Percentiles rank a stretch among this genome's conserved stretches.
These are phyloP conservation scores for Pulveroboletus sp. DNA, from an alignment of 768 basidiomycete species.

Conservation along the genomic window DNA sequence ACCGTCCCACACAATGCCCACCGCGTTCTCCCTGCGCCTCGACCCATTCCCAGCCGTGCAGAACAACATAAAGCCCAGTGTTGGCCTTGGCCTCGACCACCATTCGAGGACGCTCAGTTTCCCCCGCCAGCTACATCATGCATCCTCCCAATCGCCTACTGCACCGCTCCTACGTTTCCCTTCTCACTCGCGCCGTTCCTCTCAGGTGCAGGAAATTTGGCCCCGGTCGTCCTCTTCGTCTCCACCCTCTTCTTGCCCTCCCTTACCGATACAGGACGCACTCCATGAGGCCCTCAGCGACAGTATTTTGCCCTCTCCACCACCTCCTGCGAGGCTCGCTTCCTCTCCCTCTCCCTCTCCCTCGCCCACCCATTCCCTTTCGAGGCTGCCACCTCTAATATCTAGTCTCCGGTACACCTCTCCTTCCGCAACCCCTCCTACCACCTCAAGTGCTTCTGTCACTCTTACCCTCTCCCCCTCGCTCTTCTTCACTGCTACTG, in stretches of 20 bases:
- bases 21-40: background rate
- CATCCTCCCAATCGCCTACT: slow-evolving; percentile 3
- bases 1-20: slow-evolving; percentile 9
- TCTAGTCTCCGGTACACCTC: slow-evolving; percentile 55
- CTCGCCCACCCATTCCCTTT: slow-evolving; percentile 28
- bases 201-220: background rate
- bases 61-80: background rate
- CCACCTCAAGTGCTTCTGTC: slow-evolving; percentile 18
- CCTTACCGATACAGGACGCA: slow-evolving; percentile 37
- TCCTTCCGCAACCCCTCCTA: slow-evolving; percentile 57
- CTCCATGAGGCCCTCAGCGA: slow-evolving; percentile 46
- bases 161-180: slow-evolving; percentile 19
- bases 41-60: background rate
- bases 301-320: slow-evolving; percentile 34
- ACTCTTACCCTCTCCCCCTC: slow-evolving; percentile 12
- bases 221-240: background rate
- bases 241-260: slow-evolving; percentile 22
- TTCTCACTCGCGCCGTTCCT: background rate
- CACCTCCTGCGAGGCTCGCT: slow-evolving; percentile 42
- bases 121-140: slow-evolving; percentile 13
- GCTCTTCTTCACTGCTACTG: slow-evolving; percentile 22
- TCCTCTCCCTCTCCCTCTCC: slow-evolving; percentile 36
- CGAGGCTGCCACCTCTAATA: slow-evolving; percentile 48
- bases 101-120: slow-evolving; percentile 10
- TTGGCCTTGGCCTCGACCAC: background rate